Conservation (phyloP, 148 eudicot species). For the Oxyria digyna region DNA sequence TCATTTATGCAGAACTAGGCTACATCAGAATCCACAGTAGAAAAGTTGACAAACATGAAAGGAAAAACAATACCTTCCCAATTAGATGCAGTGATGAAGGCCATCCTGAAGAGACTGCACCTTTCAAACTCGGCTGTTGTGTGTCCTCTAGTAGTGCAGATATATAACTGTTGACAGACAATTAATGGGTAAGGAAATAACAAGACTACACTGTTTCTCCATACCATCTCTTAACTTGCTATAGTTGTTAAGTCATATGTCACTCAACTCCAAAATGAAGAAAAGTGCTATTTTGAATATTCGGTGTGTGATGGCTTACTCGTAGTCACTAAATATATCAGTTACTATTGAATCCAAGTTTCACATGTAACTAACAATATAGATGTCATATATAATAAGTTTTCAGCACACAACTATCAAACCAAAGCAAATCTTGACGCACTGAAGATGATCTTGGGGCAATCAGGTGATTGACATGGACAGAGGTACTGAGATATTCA, state of each 20-base stretch:
- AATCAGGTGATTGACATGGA: not conserved
- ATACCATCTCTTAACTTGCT: not conserved
- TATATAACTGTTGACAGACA: slow-evolving; percentile 51
- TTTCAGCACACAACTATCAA: not conserved
- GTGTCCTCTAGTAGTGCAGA: slow-evolving; percentile 66
- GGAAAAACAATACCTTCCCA: slow-evolving; percentile 58
- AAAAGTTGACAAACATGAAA: not conserved
- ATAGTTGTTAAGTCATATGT: not conserved
- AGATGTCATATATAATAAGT: not conserved
- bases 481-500: not conserved
- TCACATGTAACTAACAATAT: no score
- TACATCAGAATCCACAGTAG: not conserved
- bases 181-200: not conserved
- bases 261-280: not conserved
- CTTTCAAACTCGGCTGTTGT: slow-evolving; percentile 43
- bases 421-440: not conserved
- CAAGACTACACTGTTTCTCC: not conserved
- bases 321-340: not conserved
- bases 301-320: not conserved
- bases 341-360: not conserved
- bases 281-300: not conserved
- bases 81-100: slow-evolving; percentile 93
- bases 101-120: slow-evolving; percentile 76
- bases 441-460: not conserved
- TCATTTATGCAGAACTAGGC: not conserved